Percentiles rank a stretch among this genome's conserved stretches.
Conservation (phyloP, 139 green algal genomes). For the Picochlorum sp. region DNA sequence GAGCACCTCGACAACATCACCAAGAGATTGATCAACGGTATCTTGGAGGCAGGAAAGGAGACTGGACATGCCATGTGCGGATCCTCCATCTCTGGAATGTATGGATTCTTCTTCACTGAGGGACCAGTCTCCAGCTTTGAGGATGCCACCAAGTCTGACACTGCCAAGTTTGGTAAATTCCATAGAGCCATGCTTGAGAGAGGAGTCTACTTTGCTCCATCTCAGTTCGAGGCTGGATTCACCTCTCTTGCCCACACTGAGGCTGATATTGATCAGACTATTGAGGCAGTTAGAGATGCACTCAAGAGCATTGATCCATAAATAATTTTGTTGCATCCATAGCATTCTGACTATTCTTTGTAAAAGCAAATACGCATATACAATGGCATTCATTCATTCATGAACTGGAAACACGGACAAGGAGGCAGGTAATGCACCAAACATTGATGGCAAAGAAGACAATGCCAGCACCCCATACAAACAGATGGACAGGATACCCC, state of each 20-base stretch:
- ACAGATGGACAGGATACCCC: conserved; percentile 41
- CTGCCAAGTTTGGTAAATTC: conserved; percentile 90
- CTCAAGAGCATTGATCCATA: conserved; percentile 7
- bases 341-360: conserved; percentile 5
- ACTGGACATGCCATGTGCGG: conserved; percentile 82
- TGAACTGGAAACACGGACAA: neutral
- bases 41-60: conserved; percentile 75
- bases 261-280: conserved; percentile 89
- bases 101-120: conserved; percentile 98
- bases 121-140: conserved; percentile 81
- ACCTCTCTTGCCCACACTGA: conserved; percentile 90
- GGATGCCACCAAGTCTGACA: conserved; percentile 82
- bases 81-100: conserved; percentile 94
- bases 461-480: conserved; percentile 51
- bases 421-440: neutral
- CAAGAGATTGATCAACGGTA: conserved; percentile 78
- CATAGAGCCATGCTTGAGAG: conserved; percentile 97
- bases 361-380: conserved; percentile 1
- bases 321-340: conserved; percentile 9
- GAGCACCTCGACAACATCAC: conserved; percentile 89
- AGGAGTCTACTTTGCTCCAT: conserved; percentile 95
- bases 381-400: neutral
- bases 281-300: conserved; percentile 66
- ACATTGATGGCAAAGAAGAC: conserved; percentile 50
- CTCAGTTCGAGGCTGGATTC: conserved; percentile 91